Conservation (phyloP, 2,329 filamentous ascomycete genomes). For the Drechslerella coelobrocha region DNA sequence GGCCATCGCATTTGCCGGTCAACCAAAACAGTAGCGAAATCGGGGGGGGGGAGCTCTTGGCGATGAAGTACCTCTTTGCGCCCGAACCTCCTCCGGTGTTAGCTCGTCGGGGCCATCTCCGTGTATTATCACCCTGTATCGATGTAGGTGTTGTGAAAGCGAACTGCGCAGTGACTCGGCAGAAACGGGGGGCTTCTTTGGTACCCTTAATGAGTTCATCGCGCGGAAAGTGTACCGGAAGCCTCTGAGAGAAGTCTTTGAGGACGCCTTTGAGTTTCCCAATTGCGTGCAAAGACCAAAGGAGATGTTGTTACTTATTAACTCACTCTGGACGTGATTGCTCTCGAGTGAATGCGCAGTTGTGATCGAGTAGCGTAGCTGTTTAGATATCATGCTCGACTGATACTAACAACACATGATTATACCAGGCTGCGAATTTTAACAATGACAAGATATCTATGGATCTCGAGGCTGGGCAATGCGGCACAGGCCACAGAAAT, state of each 20-base stretch:
- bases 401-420: no score
- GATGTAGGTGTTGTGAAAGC: slow-evolving; percentile 15
- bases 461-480: no score
- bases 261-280: neutral
- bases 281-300: neutral
- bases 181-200: neutral
- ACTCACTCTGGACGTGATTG: no score
- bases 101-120: slow-evolving; percentile 19
- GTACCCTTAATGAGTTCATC: slow-evolving; percentile 7
- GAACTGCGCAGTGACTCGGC: slow-evolving; percentile 6
- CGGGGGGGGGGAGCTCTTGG: no score
- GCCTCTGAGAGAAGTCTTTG: neutral
- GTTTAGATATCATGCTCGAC: no score
- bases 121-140: no score
- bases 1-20: neutral
- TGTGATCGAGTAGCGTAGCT: no score
- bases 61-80: slow-evolving; percentile 15
- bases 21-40: neutral
- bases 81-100: slow-evolving; percentile 17
- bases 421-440: no score
- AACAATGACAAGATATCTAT: no score
- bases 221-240: neutral
- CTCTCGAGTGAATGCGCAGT: no score
- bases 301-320: no score
- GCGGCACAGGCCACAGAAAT: no score